phyloP scores from a whole-genome alignment of 306 rosid genomes.

The Ziziphus jujuba region DNA sequence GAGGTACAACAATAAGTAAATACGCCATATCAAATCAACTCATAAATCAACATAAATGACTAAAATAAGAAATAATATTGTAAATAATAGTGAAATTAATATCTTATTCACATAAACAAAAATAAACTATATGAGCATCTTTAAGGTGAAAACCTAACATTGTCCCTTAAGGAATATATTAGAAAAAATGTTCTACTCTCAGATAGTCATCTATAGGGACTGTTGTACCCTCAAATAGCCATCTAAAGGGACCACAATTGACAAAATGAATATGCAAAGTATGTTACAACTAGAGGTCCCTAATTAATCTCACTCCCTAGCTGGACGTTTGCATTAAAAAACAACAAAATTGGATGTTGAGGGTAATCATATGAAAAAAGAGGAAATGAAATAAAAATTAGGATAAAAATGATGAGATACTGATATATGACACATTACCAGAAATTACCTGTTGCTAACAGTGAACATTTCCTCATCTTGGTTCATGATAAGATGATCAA shows the following conservation, averaged over 20 bases:
- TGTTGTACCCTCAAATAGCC: neutral
- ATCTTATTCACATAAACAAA: neutral
- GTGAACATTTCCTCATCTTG: constrained; percentile 93
- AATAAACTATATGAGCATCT: neutral
- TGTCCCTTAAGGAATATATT: neutral
- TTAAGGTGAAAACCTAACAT: neutral
- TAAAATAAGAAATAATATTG: no score
- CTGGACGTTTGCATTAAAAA: neutral
- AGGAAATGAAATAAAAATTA: neutral
- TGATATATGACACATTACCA: constrained; percentile 2
- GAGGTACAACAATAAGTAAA: neutral
- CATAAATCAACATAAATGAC: no score
- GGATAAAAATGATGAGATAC: neutral
- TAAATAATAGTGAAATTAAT: no score
- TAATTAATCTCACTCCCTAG: neutral
- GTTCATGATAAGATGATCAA: constrained; percentile 78
- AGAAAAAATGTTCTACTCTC: neutral
- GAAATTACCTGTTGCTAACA: constrained; percentile 90
- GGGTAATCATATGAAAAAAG: neutral
- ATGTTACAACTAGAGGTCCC: neutral
- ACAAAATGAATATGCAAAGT: neutral
- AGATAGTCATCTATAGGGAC: neutral
- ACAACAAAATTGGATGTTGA: neutral
- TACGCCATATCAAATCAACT: neutral
- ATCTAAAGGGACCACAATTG: neutral